Conservation (phyloP, 208 protist species). For the Herpetomonas samuelpessoai region DNA sequence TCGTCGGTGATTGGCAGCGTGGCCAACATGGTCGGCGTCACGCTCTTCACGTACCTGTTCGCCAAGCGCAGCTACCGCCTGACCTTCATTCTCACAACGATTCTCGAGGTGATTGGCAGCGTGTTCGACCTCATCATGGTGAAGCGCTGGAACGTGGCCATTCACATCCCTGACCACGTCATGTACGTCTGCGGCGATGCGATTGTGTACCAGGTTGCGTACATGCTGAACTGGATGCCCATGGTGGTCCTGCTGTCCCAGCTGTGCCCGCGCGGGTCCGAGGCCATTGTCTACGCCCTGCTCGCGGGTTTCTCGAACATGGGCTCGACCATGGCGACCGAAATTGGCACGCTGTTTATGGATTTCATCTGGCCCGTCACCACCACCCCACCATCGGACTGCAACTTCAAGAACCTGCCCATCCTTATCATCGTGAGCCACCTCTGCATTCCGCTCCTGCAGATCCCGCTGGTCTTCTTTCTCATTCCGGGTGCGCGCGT, state of each 20-base stretch:
- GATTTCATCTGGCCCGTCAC: conserved; percentile 48
- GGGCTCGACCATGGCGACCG: conserved; percentile 36
- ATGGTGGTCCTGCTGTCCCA: conserved; percentile 71
- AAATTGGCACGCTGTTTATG: conserved; percentile 52
- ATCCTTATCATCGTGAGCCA: conserved; percentile 58
- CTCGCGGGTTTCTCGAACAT: conserved; percentile 82
- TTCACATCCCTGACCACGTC: conserved; percentile 53
- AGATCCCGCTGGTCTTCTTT: conserved; percentile 49
- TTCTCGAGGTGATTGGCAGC: conserved; percentile 37
- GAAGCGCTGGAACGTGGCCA: conserved; percentile 61
- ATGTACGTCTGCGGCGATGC: conserved; percentile 71
- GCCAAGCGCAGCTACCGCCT: conserved; percentile 51
- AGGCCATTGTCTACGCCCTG: conserved; percentile 79
- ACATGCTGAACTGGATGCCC: conserved; percentile 75
- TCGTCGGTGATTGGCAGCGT: conserved; percentile 42
- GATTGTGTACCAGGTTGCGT: conserved; percentile 56
- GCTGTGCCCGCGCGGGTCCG: conserved; percentile 81
- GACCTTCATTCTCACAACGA: conserved; percentile 46
- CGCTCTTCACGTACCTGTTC: conserved; percentile 65
- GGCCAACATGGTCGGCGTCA: conserved; percentile 53
- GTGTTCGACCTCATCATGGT: conserved; percentile 77
- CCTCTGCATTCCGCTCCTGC: conserved; percentile 46
- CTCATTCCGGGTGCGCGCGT: conserved; percentile 60
- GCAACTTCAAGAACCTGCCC: conserved; percentile 68
- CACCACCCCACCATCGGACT: conserved; percentile 18